Percentiles rank a stretch among this genome's conserved stretches.
Conservation (phyloP, 805 yeast genomes). For the Ogataea minuta region DNA sequence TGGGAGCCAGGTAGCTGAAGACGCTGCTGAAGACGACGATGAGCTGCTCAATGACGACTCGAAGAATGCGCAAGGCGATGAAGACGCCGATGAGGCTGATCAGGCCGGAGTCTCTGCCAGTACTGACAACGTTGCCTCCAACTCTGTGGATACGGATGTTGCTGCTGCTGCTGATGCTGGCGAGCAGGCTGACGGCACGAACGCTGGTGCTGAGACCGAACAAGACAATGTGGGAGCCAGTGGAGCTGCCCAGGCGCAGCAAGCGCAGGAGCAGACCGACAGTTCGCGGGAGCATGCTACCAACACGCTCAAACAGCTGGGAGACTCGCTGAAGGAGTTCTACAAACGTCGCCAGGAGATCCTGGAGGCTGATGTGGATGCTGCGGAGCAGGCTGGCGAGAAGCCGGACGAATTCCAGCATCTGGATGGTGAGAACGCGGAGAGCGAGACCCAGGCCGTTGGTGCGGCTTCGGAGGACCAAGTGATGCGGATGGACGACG, state of each 20-base stretch:
- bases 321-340: conserved; percentile 88
- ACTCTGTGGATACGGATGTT: conserved; percentile 32
- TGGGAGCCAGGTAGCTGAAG: conserved; percentile 30
- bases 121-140: conserved; percentile 35
- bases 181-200: conserved; percentile 38
- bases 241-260: conserved; percentile 40
- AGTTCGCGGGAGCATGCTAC: conserved; percentile 63
- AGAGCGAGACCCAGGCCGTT: conserved; percentile 83
- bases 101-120: conserved; percentile 29
- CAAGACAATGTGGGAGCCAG: conserved; percentile 70
- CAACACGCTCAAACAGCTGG: conserved; percentile 81
- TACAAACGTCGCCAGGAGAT: conserved; percentile 90
- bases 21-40: conserved; percentile 32
- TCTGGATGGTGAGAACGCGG: conserved; percentile 74
- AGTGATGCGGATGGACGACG: conserved; percentile 71
- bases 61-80: conserved; percentile 31
- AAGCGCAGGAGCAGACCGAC: conserved; percentile 44
- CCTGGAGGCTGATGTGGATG: conserved; percentile 60
- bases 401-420: conserved; percentile 87
- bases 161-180: conserved; percentile 36
- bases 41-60: conserved; percentile 21
- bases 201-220: conserved; percentile 36
- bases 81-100: conserved; percentile 33
- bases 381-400: conserved; percentile 56
- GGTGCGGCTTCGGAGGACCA: conserved; percentile 87